Conservation (phyloP, 768 basidiomycete genomes). For the Agrocybe praecox region DNA sequence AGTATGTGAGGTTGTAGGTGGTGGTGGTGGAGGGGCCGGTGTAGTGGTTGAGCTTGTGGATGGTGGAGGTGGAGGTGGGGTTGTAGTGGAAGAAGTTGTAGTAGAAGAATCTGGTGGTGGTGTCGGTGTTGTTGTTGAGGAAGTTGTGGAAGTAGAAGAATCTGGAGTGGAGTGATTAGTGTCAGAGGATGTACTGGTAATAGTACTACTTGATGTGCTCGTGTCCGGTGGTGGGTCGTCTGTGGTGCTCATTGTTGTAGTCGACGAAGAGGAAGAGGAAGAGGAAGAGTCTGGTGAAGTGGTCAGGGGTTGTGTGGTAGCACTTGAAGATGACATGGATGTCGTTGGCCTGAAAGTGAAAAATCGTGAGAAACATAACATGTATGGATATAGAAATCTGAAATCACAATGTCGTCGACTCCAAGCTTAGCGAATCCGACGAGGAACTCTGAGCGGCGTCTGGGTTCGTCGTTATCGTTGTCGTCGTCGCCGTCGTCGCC, state of each 20-base stretch:
- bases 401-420: background rate
- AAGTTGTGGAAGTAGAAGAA: constrained; percentile 15
- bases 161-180: constrained; percentile 10
- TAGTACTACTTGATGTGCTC: no score
- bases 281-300: background rate
- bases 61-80: constrained; percentile 16
- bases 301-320: background rate
- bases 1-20: constrained; percentile 6
- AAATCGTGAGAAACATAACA: background rate
- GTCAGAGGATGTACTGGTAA: no score
- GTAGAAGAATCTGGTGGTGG: background rate
- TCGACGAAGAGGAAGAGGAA: background rate
- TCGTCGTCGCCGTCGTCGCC: background rate
- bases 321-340: background rate
- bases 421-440: no score
- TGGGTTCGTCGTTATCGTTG: background rate
- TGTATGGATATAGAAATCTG: background rate
- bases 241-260: no score
- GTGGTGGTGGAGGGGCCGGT: constrained; percentile 11
- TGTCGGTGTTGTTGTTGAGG: background rate
- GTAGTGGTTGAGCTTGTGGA: constrained; percentile 12
- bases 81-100: background rate
- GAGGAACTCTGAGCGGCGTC: background rate
- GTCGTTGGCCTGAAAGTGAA: background rate
- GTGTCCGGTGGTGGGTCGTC: no score